Evolutionary conservation across 139 green algal species (phyloP), one percentile per base, ranked within the genome.

Genomic region (Pycnococcus provasolii): DNA sequence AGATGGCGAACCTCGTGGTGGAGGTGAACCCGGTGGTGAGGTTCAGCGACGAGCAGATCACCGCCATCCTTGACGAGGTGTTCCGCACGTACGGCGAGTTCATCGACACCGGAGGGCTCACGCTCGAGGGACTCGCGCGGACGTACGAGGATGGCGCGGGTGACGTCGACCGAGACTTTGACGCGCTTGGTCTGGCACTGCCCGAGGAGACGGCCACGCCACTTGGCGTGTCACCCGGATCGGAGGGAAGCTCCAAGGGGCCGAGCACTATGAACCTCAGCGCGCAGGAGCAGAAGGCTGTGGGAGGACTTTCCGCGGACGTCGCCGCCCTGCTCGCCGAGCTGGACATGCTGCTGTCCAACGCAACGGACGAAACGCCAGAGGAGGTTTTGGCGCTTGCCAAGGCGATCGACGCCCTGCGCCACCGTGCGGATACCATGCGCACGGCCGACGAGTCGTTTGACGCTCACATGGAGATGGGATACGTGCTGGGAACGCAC

Each of bases 401-500:
- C 41, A 73, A 13, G 66, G 66, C 50, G n/a, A 26, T 73, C 5
- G 53, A 55, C 9, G 61, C 62, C 4, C 42, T 73, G 5, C 66
- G 64, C 41, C 15, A 73, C 9, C 50, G 53, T 7, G 40, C 26
- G 5, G 66, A 73, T 13, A 75, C 37, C 9, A 9, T 40, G 8
- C 13, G n/a, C 8, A 42, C 57, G 9, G 9, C 57, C 57, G 57
- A 63, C n/a, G 57, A 63, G 57, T 26, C 57, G n/a, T 67, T 58
- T 39, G 60, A 66, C 60, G 83, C 80, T 1, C 79, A 88, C 62
- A 88, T 88, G 83, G 83, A 80, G 62, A 70, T 89, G 58, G 82
- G 83, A 45, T 68, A 66, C 41, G n/a, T 76, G 45, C 76, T 86
- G 43, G 52, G 43, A 5, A 15, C n/a, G n/a, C 45, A 67, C 41